Evolutionary conservation across 495 filamentous ascomycete genomes (phyloP).

Genomic region (Neurospora sp.): DNA sequence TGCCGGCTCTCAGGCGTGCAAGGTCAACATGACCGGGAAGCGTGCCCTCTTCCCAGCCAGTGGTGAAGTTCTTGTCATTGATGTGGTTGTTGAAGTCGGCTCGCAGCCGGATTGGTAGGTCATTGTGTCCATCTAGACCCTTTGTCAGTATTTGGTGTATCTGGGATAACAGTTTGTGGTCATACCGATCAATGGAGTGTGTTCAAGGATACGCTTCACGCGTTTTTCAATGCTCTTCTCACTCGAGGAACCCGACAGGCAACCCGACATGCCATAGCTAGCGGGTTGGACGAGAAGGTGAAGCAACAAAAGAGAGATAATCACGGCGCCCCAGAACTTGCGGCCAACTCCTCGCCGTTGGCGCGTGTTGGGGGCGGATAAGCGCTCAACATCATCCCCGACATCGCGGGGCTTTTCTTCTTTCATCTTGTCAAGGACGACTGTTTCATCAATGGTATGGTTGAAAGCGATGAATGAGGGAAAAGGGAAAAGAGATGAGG

Average conservation of each 20-base stretch:
- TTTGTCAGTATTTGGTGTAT: background rate
- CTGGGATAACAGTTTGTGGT: background rate
- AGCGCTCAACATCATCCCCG: background rate
- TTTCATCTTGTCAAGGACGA: background rate
- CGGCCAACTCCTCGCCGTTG: background rate
- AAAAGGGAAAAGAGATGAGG: background rate
- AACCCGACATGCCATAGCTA: conserved; percentile 1
- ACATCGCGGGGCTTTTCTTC: background rate
- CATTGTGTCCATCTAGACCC: conserved; percentile 77
- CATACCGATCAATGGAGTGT: conserved; percentile 74
- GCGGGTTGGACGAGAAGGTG: background rate
- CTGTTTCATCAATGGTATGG: background rate
- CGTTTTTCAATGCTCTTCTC: conserved; percentile 46
- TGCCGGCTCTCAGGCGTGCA: conserved; percentile 48
- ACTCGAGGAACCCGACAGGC: background rate
- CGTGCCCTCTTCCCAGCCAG: conserved; percentile 55
- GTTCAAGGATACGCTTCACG: conserved; percentile 55
- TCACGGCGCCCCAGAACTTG: background rate
- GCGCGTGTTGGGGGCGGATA: background rate
- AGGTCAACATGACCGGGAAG: conserved; percentile 70
- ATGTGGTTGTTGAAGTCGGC: conserved; percentile 65
- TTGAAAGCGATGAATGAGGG: background rate
- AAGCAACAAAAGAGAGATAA: conserved; percentile 2
- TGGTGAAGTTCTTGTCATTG: conserved; percentile 60
- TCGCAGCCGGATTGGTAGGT: conserved; percentile 68